phyloP scores from a whole-genome alignment of 495 filamentous ascomycete species.

The Podospora bellae-mahoneyi region DNA sequence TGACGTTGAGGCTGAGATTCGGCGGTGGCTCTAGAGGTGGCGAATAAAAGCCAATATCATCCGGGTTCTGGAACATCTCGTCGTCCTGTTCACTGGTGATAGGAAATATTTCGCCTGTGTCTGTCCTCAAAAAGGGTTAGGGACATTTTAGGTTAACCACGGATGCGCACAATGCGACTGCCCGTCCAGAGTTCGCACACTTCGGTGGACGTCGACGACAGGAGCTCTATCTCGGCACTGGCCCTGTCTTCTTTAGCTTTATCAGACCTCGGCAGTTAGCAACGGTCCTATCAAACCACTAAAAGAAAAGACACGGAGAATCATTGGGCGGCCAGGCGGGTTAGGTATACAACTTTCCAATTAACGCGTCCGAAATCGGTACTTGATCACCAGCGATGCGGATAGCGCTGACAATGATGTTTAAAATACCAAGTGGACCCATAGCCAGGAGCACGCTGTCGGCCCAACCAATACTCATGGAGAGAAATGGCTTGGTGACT shows the following conservation, averaged over 20 bases:
- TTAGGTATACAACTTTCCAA: slow-evolving; percentile 30
- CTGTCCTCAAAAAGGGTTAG: not conserved
- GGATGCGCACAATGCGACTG: slow-evolving; percentile 21
- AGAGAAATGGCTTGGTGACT: slow-evolving; percentile 56
- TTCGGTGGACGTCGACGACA: slow-evolving; percentile 34
- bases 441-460: slow-evolving; percentile 55
- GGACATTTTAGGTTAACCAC: not conserved
- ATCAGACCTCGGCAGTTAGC: too few relatives aligned
- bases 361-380: slow-evolving; percentile 46
- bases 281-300: too few relatives aligned
- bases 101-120: not conserved
- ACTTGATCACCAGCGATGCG: slow-evolving; percentile 43
- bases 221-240: slow-evolving; percentile 30
- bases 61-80: too few relatives aligned
- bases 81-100: too few relatives aligned
- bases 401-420: slow-evolving; percentile 51
- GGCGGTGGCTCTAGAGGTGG: not conserved
- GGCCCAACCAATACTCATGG: slow-evolving; percentile 43
- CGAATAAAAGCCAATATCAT: too few relatives aligned
- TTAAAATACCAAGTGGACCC: slow-evolving; percentile 52
- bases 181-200: slow-evolving; percentile 42
- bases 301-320: too few relatives aligned
- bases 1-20: not conserved
- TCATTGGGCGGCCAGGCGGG: too few relatives aligned
- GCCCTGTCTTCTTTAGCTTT: slow-evolving; percentile 34